Base-by-base conservation (phyloP, 2,329 filamentous ascomycete species). In the Phialophora tarda region DNA sequence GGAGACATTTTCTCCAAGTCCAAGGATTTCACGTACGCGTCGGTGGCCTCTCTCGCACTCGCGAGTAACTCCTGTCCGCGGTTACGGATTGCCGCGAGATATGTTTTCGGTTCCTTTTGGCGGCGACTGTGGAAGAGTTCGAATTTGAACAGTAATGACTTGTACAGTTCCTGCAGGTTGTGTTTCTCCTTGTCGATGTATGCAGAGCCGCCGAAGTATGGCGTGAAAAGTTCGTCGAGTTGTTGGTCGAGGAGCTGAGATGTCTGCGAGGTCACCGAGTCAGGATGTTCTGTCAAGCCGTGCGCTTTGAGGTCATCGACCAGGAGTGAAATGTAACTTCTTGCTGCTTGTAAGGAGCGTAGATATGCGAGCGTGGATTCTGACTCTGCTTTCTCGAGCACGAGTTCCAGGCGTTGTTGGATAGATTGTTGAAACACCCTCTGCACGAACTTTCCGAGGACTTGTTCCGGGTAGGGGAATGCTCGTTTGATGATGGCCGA, bases 371-470 rank as follows among this genome's bases (percentile, higher is more conserved):
- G 82, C 0, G 93, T 93, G 0, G 96, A 99, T 17, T 98, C 89
- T 4, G 91, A 91, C 71, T 92, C 91, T 17, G 95, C 95, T 80
- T 98, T 98, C 73, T 97, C 93, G 56, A 99, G 82, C 3, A 99
- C 93, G 87, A 96, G 91, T 77, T 99, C 95, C 10, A 99, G 84
- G 14, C 94, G 87, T 77, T 98, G 94, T 78, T 99, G 96, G 69
- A 99, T 93, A 1, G 94, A 98, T 78, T 99, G 95, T 76, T 99
- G 95, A 75, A 99, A 99, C 11, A 99, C 90, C 71, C 95, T 87
- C 78, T 99, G 95, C 59, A 99, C 85, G 74, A 99, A 99, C 73
- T 94, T 94, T 70, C 89, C 89, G 59, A 99, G 82, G 0, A 99
- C 95, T 66, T 94, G 93, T 73, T 99, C 95, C 73, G 96, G 94